Evolutionary conservation across 2,329 filamentous ascomycete genomes (phyloP), one percentile per base, ranked within the genome.

Genomic region (Ophiocordyceps unilateralis): DNA sequence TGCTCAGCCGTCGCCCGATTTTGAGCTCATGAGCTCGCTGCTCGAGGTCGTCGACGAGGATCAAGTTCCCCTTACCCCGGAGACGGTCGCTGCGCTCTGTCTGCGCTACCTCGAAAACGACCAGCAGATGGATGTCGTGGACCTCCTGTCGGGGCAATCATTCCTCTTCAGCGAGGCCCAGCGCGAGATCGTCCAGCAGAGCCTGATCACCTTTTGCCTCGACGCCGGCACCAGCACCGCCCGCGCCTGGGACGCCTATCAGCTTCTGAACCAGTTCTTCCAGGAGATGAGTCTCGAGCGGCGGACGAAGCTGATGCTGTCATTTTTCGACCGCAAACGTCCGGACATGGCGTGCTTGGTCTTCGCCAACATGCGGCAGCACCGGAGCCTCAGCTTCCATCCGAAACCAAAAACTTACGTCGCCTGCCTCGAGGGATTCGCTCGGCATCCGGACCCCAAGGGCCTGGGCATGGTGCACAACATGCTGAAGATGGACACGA

Each of bases 281-380:
- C 69, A 74, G 7, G 78, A 81, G 53, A 80, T 80, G 1, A 68
- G 74, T n/a, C 68, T 76, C 6, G 65, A 69, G 2, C 68, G 74
- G 41, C 81, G 89, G 10, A 76, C 79, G 14, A 61, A 69, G 22
- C 67, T 95, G 39, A 93, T 98, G 83, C 71, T 79, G 20, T 68
- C 73, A 20, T 95, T 96, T 62, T 93, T 93, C 55, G 64, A 70
- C 8, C 79, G 86, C 34, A 70, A 74, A 23, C 77, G 87, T 11
- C 71, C 84, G 12, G 88, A 96, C 53, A 87, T 95, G 72, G 88
- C 84, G 3, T 78, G 77, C 40, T 72, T 87, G 47, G 78, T 93
- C 28, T 95, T 98, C 60, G 83, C 83, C 14, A 85, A 95, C 57
- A 96, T 96, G 88, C 82, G 87, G n/a, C 72, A 81, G 41, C 80